Base-by-base conservation (phyloP, 2,329 filamentous ascomycete species). In the Fusarium incarnatum region DNA sequence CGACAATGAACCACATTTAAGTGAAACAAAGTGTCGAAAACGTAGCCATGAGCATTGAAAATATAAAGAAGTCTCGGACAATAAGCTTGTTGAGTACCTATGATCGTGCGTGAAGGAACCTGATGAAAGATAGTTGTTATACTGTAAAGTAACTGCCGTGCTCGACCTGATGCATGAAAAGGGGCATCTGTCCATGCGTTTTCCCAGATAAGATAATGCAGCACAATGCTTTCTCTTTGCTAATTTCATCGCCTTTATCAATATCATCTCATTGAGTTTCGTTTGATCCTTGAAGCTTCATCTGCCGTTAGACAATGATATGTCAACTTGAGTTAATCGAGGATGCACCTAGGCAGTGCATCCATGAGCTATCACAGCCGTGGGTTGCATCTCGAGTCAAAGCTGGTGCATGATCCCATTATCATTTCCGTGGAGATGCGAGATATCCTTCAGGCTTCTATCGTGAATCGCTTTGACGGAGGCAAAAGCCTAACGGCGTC, bases 201-300 rank as follows among this genome's bases (percentile, higher is more conserved):
- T 15, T 23, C 11, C 48, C 11, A 45, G 62, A 66, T 66, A 60
- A 60, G 63, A 49, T 37, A 18, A 13, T 40, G 15, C 4, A 49
- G n/a, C 16, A 23, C 27, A 27, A 32, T 27, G 11, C 40, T 45
- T 34, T 23, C 3, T 45, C 23, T 49, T 66, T 49, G 55, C 25
- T 66, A 66, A 66, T 66, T 56, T 42, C 10, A 49, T 49, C 12
- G 22, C 32, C 40, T 41, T 60, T 60, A 59, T 65, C 62, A 40
- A 18, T 22, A 34, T 30, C n/a, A 27, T 32, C 27, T 34, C 45
- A n/a, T 27, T 40, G 13, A 41, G 34, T 64, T 59, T 59, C 25
- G 15, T 23, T 40, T 41, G 15, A 22, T n/a, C 15, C 20, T 60
- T 34, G 48, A 46, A 18, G 32, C 25, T 40, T 27, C 20, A 37